Evolutionary conservation across 2,329 filamentous ascomycete species (phyloP), one percentile per base, ranked within the genome.

Genomic region (Diaporthe caulivora): DNA sequence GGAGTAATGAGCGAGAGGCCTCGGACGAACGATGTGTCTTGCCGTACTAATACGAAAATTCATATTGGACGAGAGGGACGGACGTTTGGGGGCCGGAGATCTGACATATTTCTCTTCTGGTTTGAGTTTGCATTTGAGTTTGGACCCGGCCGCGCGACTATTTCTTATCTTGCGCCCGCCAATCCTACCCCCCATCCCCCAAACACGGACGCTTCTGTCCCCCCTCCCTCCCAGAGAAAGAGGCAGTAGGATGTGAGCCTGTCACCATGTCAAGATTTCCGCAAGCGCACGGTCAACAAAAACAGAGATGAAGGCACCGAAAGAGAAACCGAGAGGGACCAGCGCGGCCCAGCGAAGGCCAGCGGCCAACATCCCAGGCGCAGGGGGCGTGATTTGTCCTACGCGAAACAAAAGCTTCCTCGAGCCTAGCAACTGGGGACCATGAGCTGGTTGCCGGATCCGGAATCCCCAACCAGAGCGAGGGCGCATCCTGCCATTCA

Each of bases 261-360:
- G 42, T 65, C 60, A 65, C 51, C 29, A 29, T 65, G 42, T 65
- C 60, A 65, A 65, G 44, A 29, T 65, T 65, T 65, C 37, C 60
- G 44, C 57, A 26, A 18, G 42, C 42, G 42, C 60, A 65, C 60
- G 42, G 60, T 10, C 37, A 8, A 13, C 7, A 40, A 40, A 40
- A 2, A 40, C 9, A 9, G 13, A 40, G 5, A 5, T 34, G 37
- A 37, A 44, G 60, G 44, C 11, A 29, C 60, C 44, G 29, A 34
- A 34, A 34, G 49, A 24, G 60, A 64, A 64, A 49, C 18, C 18
- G 21, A 49, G 15, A 40, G 5, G 34, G 34, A 5, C 5, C 9
- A 5, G 34, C 5, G 34, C 34, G 18, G 18, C 4, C 2, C 24
- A n/a, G 31, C 11, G 34, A 42, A 34, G 10, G 34, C 57, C 37